Conservation (phyloP, 2,329 filamentous ascomycete genomes). For the Colletotrichum karsti region DNA sequence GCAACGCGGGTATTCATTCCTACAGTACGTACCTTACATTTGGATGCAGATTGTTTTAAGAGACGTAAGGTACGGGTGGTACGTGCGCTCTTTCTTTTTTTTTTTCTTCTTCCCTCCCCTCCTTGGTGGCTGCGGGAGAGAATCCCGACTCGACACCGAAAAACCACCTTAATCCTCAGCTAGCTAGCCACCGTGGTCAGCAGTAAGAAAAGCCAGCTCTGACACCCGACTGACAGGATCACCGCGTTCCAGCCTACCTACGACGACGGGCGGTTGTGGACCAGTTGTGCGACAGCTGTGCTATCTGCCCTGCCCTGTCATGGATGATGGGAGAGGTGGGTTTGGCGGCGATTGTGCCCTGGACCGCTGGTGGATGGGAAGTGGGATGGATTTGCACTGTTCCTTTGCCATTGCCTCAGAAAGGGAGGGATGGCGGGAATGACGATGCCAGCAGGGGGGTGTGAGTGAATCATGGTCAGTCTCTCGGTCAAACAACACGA, state of each 20-base stretch:
- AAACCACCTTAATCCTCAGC: neutral
- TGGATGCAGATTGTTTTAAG: no score
- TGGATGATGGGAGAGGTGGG: neutral
- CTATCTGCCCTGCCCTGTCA: conserved; percentile 8
- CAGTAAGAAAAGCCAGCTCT: neutral
- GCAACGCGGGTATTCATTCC: no score
- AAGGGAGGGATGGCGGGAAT: neutral
- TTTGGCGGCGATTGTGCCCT: conserved; percentile 15
- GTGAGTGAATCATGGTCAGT: conserved; percentile 23
- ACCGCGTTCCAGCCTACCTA: neutral
- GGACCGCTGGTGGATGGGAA: conserved; percentile 10
- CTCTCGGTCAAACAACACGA: conserved; percentile 22
- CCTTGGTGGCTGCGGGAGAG: conserved; percentile 3
- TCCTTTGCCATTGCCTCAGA: neutral
- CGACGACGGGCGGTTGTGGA: neutral
- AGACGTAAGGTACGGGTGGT: conserved; percentile 20
- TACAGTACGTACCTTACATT: neutral
- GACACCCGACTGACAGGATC: no score
- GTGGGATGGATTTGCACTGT: conserved; percentile 18
- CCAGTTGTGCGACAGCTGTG: neutral
- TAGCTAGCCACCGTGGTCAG: neutral
- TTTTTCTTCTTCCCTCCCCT: neutral
- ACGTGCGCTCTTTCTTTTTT: neutral
- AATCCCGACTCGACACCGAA: conserved; percentile 22
- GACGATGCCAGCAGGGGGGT: neutral